These are phyloP conservation scores for Fusarium pininemorale DNA, from an alignment of 2,329 filamentous ascomycete genomes.

Conservation along the genomic window DNA sequence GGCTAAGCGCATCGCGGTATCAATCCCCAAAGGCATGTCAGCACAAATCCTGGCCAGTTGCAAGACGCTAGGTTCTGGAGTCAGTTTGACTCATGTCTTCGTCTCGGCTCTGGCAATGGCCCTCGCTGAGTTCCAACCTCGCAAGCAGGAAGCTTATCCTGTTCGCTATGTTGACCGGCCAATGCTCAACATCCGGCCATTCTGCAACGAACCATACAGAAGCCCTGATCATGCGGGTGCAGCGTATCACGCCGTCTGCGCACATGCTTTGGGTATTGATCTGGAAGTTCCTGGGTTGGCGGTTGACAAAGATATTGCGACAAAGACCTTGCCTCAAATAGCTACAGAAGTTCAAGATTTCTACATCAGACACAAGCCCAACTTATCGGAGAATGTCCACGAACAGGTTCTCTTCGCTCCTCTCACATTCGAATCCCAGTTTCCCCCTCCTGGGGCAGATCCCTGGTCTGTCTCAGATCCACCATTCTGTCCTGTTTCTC, in stretches of 20 bases:
- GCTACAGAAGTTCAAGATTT: neutral
- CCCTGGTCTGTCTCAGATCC: neutral
- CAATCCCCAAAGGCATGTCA: neutral
- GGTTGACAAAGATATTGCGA: accelerated
- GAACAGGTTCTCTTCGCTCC: neutral
- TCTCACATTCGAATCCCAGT: neutral
- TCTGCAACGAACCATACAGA: neutral
- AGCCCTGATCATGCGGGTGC: neutral
- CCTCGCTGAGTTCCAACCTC: neutral
- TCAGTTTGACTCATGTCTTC: neutral
- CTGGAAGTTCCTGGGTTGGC: neutral
- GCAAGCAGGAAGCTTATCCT: accelerated
- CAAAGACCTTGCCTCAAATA: neutral
- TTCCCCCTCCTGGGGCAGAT: neutral
- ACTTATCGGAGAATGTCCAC: accelerated
- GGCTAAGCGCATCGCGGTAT: neutral
- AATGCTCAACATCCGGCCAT: neutral
- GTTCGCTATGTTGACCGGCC: neutral
- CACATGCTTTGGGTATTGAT: neutral
- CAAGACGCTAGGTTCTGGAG: neutral
- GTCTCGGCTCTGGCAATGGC: neutral
- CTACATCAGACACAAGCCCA: neutral
- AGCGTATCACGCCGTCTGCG: neutral
- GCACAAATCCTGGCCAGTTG: neutral
- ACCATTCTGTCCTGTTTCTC: neutral